Evolutionary conservation across 2,329 filamentous ascomycete species (phyloP).

Genomic region (Delphinella strobiligena): DNA sequence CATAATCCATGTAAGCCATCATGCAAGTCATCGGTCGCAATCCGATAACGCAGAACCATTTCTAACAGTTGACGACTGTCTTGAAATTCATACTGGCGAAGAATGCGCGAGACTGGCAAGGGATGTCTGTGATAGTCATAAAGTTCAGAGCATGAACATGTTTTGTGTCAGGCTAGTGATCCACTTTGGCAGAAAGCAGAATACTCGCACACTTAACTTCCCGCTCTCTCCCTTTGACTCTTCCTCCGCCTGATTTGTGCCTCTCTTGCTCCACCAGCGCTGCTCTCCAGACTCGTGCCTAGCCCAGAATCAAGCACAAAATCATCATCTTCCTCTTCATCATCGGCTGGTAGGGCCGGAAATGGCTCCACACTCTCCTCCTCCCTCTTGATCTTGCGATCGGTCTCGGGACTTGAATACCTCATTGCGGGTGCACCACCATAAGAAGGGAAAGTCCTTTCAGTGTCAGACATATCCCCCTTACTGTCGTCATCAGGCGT

Average conservation of each 20-base stretch:
- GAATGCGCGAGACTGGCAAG: too few relatives aligned
- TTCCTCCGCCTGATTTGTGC: constrained; percentile 5
- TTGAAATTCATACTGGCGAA: too few relatives aligned
- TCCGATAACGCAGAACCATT: too few relatives aligned
- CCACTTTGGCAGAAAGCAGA: too few relatives aligned
- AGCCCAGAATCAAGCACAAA: constrained; percentile 36
- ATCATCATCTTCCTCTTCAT: constrained; percentile 32
- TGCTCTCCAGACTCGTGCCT: constrained; percentile 36
- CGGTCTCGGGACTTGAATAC: constrained; percentile 12
- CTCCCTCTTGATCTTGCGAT: constrained; percentile 16
- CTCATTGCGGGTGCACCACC: constrained; percentile 29
- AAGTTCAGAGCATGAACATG: too few relatives aligned
- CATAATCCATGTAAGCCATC: too few relatives aligned
- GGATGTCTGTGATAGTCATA: too few relatives aligned
- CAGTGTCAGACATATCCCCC: constrained; percentile 30
- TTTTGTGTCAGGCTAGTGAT: too few relatives aligned
- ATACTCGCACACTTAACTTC: not conserved
- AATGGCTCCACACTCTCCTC: constrained; percentile 11
- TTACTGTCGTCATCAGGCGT: constrained; percentile 1
- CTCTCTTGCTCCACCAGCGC: constrained; percentile 10
- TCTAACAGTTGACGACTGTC: too few relatives aligned
- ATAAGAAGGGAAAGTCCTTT: constrained; percentile 37
- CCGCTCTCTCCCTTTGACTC: not conserved
- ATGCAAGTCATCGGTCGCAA: too few relatives aligned
- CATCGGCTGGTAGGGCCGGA: constrained; percentile 21